Base-by-base conservation (phyloP, 1,284 basidiomycete species). In the Exobasidium cylindrosporum region DNA sequence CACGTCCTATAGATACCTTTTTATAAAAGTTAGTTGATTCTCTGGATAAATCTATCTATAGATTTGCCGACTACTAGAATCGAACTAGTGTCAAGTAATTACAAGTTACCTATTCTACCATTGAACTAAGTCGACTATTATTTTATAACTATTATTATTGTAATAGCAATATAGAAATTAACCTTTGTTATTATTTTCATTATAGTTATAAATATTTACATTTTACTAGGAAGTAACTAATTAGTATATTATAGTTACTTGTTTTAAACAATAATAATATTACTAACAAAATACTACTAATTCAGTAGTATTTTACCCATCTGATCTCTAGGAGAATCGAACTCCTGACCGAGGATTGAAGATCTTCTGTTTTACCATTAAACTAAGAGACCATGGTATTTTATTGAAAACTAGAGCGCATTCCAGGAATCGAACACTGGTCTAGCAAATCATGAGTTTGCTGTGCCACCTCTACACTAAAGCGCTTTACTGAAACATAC, bases 391-490 rank as follows among this genome's bases (percentile, higher is more conserved):
- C 61, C 61, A 21, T 40, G 17, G 10, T 10, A 10, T 40, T 10
- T 17, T 40, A 40, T 47, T n/a, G 24, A 47, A 10, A n/a, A 6
- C 23, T 35, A 53, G 60, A 63, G 55, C 53, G 53, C 54, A 62
- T 63, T 63, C 63, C 35, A 65, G 63, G 63, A 65, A 58, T 65
- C 55, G 63, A 65, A 65, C 60, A 64, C 63, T 63, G 49, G 61
- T 65, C 63, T 64, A 58, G 60, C 63, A 65, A 46, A 50, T 40
- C 62, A 65, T 65, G 63, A 65, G 63, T 54, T 46, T 65, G 63
- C 60, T 54, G 63, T 65, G 63, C 61, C 52, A 58, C 63, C 61
- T 46, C 54, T 63, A 60, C 43, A 63, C 13, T 24, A 53, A 50
- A 52, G 53, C 50, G 54, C 43, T 23, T 65, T 62, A 54, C 58